Base-by-base conservation (phyloP, 306 rosid species). In the Ziziphus jujuba region DNA sequence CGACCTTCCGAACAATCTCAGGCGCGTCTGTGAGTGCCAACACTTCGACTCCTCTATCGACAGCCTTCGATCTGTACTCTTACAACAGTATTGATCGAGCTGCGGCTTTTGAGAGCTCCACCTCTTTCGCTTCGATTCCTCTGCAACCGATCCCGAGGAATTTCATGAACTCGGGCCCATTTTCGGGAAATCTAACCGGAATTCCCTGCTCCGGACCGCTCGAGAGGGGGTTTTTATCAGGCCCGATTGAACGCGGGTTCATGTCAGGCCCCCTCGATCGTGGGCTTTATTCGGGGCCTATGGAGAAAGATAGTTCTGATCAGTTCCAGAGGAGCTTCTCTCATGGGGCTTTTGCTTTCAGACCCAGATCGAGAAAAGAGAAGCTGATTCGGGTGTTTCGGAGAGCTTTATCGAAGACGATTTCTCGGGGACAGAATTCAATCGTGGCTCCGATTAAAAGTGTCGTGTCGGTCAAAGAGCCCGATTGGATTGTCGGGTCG, bases 21-120 rank as follows among this genome's bases (percentile, higher is more conserved):
- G 99, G 99, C 3, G 99, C 99, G 3, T 90, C 99, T 1, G 96
- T 95, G 33, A 95, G 99, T 72, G 99, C 99, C 20, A 95, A 95
- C 86, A 85, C 99, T 0, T 88, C 95, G 2, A 95, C 99, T 1
- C 99, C 99, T 58, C 85, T 90, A 2, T 95, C 99, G 3, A 95
- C 99, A 1, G 72, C 97, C 33, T 68, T 88, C 34, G 97, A 95
- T 63, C 68, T 88, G 7, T 90, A 95, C 78, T 90, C 99, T 0
- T 88, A 87, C 61, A 82, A 77, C 31, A 72, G 83, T 69, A 72
- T 87, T 38, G 99, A 95, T 56, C 81, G 99, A 23, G 99, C 99
- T 0, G 95, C 97, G 13, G 92, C 97, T 15, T 95, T 95, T 21
- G 97, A 95, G 73, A 87, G 95, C 56, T 95, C 99, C 7, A 88